Percentiles rank a stretch among this genome's conserved stretches.
Evolutionary conservation across 148 eudicot genomes (phyloP).

Genomic region (Fagopyrum esculentum): DNA sequence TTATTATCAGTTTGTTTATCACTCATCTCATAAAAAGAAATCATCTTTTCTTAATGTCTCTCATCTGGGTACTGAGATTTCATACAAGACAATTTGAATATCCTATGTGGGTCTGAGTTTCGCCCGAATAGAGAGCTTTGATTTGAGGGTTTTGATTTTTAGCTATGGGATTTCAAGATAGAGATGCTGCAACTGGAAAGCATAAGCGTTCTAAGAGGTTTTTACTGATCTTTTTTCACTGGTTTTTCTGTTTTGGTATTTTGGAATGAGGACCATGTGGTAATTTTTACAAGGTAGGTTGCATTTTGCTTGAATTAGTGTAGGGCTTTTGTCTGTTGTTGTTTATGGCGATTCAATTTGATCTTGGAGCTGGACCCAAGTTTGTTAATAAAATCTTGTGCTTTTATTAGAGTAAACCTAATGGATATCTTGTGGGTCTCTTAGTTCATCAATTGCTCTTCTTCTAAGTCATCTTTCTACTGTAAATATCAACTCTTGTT

Average conservation of each 20-base stretch:
- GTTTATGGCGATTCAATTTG: background rate
- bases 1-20: background rate
- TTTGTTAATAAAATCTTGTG: conserved; percentile 7
- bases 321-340: conserved; percentile 2
- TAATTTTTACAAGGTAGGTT: background rate
- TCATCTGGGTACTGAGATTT: conserved; percentile 19
- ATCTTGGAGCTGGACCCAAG: conserved; percentile 4
- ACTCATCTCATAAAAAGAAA: background rate
- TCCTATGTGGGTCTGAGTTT: conserved; percentile 20
- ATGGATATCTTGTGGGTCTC: conserved; percentile 10
- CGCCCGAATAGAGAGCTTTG: background rate
- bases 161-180: conserved; percentile 50
- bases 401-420: background rate
- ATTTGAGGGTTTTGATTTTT: conserved; percentile 19
- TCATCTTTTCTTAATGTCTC: conserved; percentile 5
- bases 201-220: conserved; percentile 79
- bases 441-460: background rate
- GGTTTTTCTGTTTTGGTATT: conserved; percentile 4
- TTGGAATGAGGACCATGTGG: conserved; percentile 6
- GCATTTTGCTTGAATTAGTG: conserved; percentile 5
- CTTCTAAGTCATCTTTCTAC: background rate
- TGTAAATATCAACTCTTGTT: background rate
- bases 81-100: conserved; percentile 23
- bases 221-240: background rate
- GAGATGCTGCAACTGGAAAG: conserved; percentile 23